Base-by-base conservation (phyloP, 1,284 basidiomycete genomes). In the Caloboletus inedulis region DNA sequence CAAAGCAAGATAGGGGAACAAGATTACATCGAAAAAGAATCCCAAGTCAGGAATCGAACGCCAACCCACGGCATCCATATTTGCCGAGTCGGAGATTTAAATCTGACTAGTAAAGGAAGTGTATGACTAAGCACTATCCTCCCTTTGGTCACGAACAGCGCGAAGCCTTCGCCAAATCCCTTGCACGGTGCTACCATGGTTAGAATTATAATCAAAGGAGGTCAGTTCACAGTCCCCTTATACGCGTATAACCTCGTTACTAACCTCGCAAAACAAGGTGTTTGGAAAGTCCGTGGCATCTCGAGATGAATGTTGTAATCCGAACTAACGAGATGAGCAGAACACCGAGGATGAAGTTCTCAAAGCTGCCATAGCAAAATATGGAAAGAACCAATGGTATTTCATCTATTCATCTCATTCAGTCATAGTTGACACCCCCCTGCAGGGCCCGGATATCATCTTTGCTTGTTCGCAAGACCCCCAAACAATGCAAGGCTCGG, bases 401-500 rank as follows among this genome's bases (percentile, higher is more conserved):
- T 78, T 70, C 23, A 14, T 42, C 27, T 0, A 23, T 33, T 19
- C 41, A 4, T 8, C 8, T 23, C 14, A 6, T 37, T 7, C 7
- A 7, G 6, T 44, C 25, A 9, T 25, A 18, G 1, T 4, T 56
- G 18, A 68, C 51, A 4, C 37, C 21, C 31, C 54, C 30, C 25
- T n/a, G 50, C 53, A 92, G 95, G 95, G 96, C 97, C 23, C 93
- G 96, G 65, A 99, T 99, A 69, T 98, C 94, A 8, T 99, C 96
- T 36, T 79, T 99, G 27, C 82, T 99, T 47, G 97, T 99, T 39
- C 85, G 97, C 61, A 99, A 99, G 76, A 99, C 97, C 12, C 95
- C 97, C 12, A 99, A 99, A 72, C 97, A 99, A 75, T 99, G 97
- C 78, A 99, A 99, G 73, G 97, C 96, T 4, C 84, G 91, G 54